These are phyloP conservation scores for Peribolospora kevripleyi DNA, from an alignment of 768 basidiomycete genomes.

Conservation along the genomic window DNA sequence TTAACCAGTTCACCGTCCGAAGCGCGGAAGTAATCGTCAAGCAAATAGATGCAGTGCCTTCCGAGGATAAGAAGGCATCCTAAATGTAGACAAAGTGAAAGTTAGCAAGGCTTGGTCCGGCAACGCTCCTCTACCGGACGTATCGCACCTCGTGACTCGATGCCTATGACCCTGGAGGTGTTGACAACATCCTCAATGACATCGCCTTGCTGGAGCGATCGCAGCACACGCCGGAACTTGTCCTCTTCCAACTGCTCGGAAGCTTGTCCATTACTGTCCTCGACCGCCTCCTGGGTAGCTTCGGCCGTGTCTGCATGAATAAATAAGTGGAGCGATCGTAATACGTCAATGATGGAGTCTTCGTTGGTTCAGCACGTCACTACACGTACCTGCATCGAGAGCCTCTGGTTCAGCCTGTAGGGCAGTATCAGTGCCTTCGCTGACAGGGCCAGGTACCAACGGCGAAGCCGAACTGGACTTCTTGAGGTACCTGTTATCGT, in stretches of 20 bases:
- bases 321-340: too few relatives aligned
- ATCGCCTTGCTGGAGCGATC: constrained; percentile 69
- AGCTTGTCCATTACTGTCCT: constrained; percentile 10
- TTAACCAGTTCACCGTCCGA: constrained; percentile 74
- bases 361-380: too few relatives aligned
- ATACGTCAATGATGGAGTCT: too few relatives aligned
- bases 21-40: constrained; percentile 69
- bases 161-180: constrained; percentile 64
- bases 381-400: too few relatives aligned
- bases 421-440: too few relatives aligned
- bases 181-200: constrained; percentile 68
- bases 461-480: too few relatives aligned
- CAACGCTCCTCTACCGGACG: background rate
- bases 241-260: constrained; percentile 59
- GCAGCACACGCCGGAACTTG: constrained; percentile 63
- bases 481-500: too few relatives aligned
- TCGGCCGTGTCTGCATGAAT: background rate
- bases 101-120: background rate
- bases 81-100: constrained; percentile 13
- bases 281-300: constrained; percentile 1
- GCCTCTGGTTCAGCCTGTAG: too few relatives aligned
- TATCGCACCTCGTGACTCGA: constrained; percentile 70
- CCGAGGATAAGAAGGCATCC: constrained; percentile 77
- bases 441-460: too few relatives aligned
- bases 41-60: constrained; percentile 58